Conservation (phyloP, 2,329 filamentous ascomycete genomes). For the Ceratocystis huliohia region DNA sequence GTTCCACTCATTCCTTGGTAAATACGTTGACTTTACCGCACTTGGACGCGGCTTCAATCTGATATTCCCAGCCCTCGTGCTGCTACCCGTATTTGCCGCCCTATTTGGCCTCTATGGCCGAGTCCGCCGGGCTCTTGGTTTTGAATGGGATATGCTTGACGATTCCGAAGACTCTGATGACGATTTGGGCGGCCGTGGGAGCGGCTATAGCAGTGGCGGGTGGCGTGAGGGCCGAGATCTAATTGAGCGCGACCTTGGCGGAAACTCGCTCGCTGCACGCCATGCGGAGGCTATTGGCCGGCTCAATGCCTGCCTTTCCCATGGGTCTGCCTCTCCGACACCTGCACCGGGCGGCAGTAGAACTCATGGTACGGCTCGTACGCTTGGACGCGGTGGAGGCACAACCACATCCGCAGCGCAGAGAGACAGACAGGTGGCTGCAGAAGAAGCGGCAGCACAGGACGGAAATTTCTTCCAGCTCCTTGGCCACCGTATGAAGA, state of each 20-base stretch:
- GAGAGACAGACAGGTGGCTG: slow-evolving; percentile 21
- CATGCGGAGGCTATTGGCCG: slow-evolving; percentile 31
- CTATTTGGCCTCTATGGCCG: slow-evolving; percentile 82
- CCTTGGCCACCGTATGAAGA: slow-evolving; percentile 74
- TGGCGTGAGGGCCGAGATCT: slow-evolving; percentile 89
- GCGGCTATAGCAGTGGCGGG: slow-evolving; percentile 65
- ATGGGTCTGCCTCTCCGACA: slow-evolving; percentile 36
- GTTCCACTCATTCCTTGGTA: slow-evolving; percentile 79
- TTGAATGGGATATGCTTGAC: slow-evolving; percentile 60
- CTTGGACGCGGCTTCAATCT: slow-evolving; percentile 75
- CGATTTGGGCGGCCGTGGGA: slow-evolving; percentile 53
- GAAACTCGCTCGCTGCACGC: slow-evolving; percentile 42
- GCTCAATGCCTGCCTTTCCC: slow-evolving; percentile 26
- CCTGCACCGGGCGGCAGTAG: slow-evolving; percentile 27
- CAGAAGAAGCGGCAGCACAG: slow-evolving; percentile 46
- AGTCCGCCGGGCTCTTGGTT: slow-evolving; percentile 63
- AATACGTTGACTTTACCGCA: slow-evolving; percentile 68
- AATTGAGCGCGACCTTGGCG: slow-evolving; percentile 73
- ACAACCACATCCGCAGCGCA: slow-evolving; percentile 25
- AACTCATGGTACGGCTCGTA: slow-evolving; percentile 25
- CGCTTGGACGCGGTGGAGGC: slow-evolving; percentile 23
- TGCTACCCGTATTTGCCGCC: slow-evolving; percentile 74
- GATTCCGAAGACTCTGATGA: slow-evolving; percentile 54
- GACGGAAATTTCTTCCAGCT: slow-evolving; percentile 75
- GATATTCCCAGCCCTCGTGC: slow-evolving; percentile 76